Evolutionary conservation across 345 rosid genomes (phyloP), one percentile per base, ranked within the genome.

Genomic region (Punica granatum): DNA sequence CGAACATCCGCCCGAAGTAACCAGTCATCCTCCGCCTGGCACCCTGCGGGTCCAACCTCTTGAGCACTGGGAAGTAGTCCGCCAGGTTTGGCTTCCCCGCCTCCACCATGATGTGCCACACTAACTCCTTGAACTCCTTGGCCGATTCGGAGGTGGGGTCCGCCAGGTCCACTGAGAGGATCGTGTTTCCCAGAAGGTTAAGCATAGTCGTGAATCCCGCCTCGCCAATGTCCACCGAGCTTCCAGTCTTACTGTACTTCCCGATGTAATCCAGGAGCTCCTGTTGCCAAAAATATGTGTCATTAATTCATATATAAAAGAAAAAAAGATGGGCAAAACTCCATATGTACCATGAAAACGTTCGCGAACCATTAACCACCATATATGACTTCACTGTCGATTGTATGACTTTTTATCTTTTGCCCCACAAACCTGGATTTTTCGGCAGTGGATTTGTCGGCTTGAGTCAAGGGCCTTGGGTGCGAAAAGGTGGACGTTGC

Each of bases 31-130:
- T 64, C 21, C 69, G 68, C 71, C 72, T 74, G 15, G 60, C 60
- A 2, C 80, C 79, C 35, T 71, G 77, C 1, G 42, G 78, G 36
- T 81, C 85, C n/a, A 79, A 3, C 67, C 62, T 63, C 53, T 43
- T 51, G 3, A 84, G 75, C 33, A 33, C n/a, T n/a, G n/a, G n/a
- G n/a, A n/a, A n/a, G n/a, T n/a, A n/a, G n/a, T n/a, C n/a, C n/a
- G n/a, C n/a, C 31, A 83, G 30, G 73, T 80, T 80, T 3, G 84
- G 82, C 62, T 74, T 80, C 7, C 83, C 83, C 6, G 16, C 54
- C 39, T 73, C 77, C 18, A 16, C 70, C 74, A 58, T 66, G 25
- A 77, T 63, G 19, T 21, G 0, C 77, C 69, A 21, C 10, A 62
- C 41, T 4, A 49, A 21, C 67, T 67, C 63, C 68, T 78, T 73